Percentiles rank a stretch among this genome's conserved stretches.
Conservation (phyloP, 208 protist genomes). For the Trypanosoma boissoni region DNA sequence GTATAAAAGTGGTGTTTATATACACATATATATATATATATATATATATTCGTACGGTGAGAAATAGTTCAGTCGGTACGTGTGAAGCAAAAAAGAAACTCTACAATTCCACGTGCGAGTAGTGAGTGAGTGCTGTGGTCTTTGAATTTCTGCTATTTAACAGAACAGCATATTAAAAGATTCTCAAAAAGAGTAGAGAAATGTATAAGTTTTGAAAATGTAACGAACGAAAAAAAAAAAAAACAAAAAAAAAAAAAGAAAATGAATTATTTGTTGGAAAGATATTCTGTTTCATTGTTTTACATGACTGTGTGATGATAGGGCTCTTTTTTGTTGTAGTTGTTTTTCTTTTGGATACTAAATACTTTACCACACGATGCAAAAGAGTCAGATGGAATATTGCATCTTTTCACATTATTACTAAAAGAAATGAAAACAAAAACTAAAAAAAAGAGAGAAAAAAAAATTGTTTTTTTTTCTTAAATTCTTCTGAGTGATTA, state of each 20-base stretch:
- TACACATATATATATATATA: no score
- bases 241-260: slow-evolving; percentile 5
- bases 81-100: no score
- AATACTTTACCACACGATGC: no score
- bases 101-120: no score
- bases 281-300: not conserved
- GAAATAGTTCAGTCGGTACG: no score
- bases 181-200: not conserved
- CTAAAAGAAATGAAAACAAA: not conserved
- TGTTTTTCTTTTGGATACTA: not conserved
- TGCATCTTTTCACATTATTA: not conserved
- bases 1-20: no score
- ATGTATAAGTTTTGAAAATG: not conserved
- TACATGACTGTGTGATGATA: not conserved
- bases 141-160: no score
- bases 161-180: not conserved
- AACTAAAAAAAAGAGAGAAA: not conserved
- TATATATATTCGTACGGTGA: no score
- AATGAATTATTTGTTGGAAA: not conserved
- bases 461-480: no score
- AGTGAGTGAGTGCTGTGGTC: no score
- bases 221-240: slow-evolving; percentile 7
- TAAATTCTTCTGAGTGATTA: no score
- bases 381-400: no score
- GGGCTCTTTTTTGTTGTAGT: not conserved